Percentiles rank a stretch among this genome's conserved stretches.
phyloP scores from a whole-genome alignment of 306 rosid species.

The Cucumis hystrix region DNA sequence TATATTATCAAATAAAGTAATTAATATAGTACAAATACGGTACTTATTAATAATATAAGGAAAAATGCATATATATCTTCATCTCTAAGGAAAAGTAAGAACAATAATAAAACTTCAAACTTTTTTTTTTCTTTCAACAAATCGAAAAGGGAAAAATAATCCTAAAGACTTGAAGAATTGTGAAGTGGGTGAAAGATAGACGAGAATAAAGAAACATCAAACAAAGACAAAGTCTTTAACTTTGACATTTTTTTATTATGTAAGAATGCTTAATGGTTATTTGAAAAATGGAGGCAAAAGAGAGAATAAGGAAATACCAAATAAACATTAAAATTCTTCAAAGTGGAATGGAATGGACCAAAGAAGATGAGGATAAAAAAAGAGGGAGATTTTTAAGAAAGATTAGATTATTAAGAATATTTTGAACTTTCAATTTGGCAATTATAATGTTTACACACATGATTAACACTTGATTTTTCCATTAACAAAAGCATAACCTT shows the following conservation, averaged over 20 bases:
- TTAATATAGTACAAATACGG: neutral
- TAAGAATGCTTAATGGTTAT: neutral
- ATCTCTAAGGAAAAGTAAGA: neutral
- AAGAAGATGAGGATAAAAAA: neutral
- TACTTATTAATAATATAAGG: too few species aligned
- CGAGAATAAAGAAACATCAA: neutral
- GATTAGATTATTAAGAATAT: neutral
- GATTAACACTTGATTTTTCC: neutral
- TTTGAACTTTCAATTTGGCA: neutral
- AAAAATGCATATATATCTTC: neutral
- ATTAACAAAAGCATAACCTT: neutral
- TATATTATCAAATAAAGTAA: too few species aligned
- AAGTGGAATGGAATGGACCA: neutral
- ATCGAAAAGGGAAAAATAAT: neutral
- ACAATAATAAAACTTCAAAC: neutral
- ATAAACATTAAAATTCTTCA: neutral
- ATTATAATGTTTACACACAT: neutral
- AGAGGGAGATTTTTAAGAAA: neutral
- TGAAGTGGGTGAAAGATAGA: neutral
- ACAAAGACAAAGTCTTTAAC: neutral
- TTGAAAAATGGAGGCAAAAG: neutral
- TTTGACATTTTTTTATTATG: neutral
- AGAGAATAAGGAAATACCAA: neutral
- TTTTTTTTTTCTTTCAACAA: neutral
- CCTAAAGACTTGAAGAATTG: neutral